Evolutionary conservation across 2,329 filamentous ascomycete genomes (phyloP).

Genomic region (Diaporthe citrichinensis): DNA sequence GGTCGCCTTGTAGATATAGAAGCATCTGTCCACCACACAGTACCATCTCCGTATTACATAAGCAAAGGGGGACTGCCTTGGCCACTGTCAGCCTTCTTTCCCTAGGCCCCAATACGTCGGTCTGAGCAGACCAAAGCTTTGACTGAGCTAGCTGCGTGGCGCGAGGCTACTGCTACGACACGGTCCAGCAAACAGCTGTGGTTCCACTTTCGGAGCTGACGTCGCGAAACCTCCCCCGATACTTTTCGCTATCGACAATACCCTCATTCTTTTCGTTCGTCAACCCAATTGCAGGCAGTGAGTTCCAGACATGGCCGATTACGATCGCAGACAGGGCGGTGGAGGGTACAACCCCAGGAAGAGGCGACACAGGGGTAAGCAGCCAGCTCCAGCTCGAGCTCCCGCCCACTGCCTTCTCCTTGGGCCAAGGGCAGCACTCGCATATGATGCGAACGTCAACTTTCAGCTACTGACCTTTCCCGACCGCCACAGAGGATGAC

Average conservation of each 20-base stretch:
- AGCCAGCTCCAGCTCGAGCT: conserved; percentile 9
- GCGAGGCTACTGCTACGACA: conserved; percentile 30
- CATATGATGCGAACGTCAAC: not conserved
- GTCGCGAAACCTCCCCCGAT: conserved; percentile 4
- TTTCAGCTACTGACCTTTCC: conserved; percentile 31
- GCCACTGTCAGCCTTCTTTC: conserved; percentile 1
- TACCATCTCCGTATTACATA: conserved; percentile 10
- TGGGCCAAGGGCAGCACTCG: not conserved
- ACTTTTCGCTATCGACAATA: not conserved
- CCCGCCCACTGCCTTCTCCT: not conserved
- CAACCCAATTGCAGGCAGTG: conserved; percentile 2
- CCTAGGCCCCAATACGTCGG: not conserved
- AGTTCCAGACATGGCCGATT: conserved; percentile 65
- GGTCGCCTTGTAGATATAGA: too few relatives aligned
- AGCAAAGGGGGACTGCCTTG: not conserved
- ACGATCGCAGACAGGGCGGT: conserved; percentile 68
- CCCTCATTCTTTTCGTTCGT: not conserved
- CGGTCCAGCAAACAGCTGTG: conserved; percentile 30
- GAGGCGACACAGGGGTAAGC: conserved; percentile 81
- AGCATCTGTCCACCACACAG: too few relatives aligned
- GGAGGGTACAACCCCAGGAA: conserved; percentile 77
- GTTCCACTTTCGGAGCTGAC: conserved; percentile 36
- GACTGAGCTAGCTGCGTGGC: conserved; percentile 18
- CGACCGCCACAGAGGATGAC: conserved; percentile 68
- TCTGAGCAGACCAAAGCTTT: not conserved